Base-by-base conservation (phyloP, 2,329 filamentous ascomycete species). In the Pseudopithomyces maydicus region DNA sequence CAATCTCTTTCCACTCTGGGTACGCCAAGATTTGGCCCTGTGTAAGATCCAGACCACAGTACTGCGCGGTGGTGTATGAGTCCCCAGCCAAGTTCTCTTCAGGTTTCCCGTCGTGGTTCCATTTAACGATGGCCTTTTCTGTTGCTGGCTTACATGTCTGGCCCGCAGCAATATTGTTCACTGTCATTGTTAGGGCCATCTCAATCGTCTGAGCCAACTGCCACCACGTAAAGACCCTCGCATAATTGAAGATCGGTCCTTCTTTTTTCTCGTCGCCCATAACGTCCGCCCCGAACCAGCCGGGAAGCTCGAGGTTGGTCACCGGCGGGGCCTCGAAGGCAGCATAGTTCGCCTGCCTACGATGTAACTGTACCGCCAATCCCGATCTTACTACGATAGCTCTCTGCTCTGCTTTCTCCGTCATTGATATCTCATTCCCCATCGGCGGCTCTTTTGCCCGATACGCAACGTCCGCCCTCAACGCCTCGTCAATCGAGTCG, bases 231-330 rank as follows among this genome's bases (percentile, higher is more conserved):
- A 68, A 69, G 1, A 64, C 54, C 15, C 64, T 46, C 3, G 65
- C 66, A 46, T 69, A 68, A 41, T 68, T 69, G 58, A 62, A 68
- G 20, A 67, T 62, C 3, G 65, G 66, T 0, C 62, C 65, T 44
- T 59, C 56, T n/a, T 39, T 50, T 20, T 58, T 55, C 44, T 68
- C 65, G 46, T 69, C 66, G 12, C 66, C 65, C 33, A 56, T 61
- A 17, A 69, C 59, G 52, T 61, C 53, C 6, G 48, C 57, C n/a
- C 62, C 63, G 17, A 56, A 35, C 61, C 65, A 67, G 1, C 48
- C 19, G 10, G 61, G 57, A 4, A 62, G 43, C 14, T 64, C 53
- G 6, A 58, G 48, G 38, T 62, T 58, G 7, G 41, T 57, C 26
- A 57, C 50, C 11, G 58, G 58, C 6, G 61, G 58, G 19, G 57